Conservation (phyloP, 768 basidiomycete genomes). For the Tulasnella sp. region DNA sequence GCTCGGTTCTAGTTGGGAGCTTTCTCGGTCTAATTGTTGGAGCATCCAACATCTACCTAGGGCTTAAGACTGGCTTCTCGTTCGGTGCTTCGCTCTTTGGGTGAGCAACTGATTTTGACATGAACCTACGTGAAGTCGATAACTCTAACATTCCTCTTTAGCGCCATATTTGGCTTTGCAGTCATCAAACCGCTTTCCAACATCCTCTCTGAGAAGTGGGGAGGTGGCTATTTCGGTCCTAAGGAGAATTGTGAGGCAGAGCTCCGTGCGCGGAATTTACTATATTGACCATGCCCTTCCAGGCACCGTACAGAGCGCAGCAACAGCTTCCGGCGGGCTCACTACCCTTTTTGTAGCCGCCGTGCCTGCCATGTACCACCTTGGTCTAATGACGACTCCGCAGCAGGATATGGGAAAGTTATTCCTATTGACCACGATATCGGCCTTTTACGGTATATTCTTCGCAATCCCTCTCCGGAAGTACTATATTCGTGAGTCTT, state of each 20-base stretch:
- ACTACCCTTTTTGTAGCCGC: slow-evolving; percentile 48
- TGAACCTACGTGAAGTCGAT: background rate
- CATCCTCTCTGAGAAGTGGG: slow-evolving; percentile 18
- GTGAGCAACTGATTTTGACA: background rate
- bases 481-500: slow-evolving; percentile 43
- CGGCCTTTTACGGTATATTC: slow-evolving; percentile 25
- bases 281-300: background rate
- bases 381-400: slow-evolving; percentile 38
- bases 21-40: slow-evolving; percentile 16
- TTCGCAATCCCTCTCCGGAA: slow-evolving; percentile 39
- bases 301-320: slow-evolving; percentile 16
- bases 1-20: slow-evolving; percentile 13
- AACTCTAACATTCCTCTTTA: slow-evolving; percentile 23
- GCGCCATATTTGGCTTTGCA: slow-evolving; percentile 49
- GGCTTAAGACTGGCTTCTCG: slow-evolving; percentile 46
- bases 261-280: background rate
- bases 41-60: slow-evolving; percentile 41
- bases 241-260: slow-evolving; percentile 41
- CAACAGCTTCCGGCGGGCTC: slow-evolving; percentile 41
- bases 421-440: slow-evolving; percentile 39
- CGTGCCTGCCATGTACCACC: slow-evolving; percentile 49
- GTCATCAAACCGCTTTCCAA: slow-evolving; percentile 47
- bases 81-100: slow-evolving; percentile 8
- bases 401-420: slow-evolving; percentile 43
- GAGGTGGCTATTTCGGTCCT: slow-evolving; percentile 42